Evolutionary conservation across 352 stramenopile species (phyloP).

Genomic region (Pythium apleroticum): DNA sequence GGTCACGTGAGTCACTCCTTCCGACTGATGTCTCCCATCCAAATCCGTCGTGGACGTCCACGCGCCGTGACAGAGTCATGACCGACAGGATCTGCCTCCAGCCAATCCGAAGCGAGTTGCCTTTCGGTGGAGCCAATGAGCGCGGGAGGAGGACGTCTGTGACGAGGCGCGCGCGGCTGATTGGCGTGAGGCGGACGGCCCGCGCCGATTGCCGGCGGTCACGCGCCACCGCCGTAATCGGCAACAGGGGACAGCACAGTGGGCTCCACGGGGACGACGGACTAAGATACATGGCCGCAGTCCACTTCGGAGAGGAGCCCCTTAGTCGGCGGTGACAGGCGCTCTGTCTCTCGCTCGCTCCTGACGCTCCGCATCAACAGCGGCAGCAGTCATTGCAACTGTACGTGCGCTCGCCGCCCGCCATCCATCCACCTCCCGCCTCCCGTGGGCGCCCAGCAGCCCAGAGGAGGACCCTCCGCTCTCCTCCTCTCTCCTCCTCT

Average conservation of each 20-base stretch:
- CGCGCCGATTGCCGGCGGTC: neutral
- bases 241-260: too few relatives aligned
- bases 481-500: neutral
- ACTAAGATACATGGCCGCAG: neutral
- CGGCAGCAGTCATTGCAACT: neutral
- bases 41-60: conserved; percentile 1
- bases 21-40: neutral
- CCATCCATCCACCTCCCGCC: neutral
- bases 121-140: conserved; percentile 6
- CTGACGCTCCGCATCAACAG: neutral
- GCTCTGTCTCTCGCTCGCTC: neutral
- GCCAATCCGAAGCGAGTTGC: conserved; percentile 1
- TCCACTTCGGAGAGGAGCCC: neutral
- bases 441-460: neutral
- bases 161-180: conserved; percentile 6
- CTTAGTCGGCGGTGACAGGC: neutral
- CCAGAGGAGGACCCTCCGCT: neutral
- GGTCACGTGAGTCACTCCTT: neutral
- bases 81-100: conserved; percentile 11
- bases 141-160: conserved; percentile 10
- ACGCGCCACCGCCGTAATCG: neutral
- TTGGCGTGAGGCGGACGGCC: conserved; percentile 12
- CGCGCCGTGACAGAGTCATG: neutral
- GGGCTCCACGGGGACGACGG: too few relatives aligned
- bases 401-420: neutral